Evolutionary conservation across 176 grass and related monocot genomes (phyloP).

Genomic region (Bolboschoenus planiculmis): DNA sequence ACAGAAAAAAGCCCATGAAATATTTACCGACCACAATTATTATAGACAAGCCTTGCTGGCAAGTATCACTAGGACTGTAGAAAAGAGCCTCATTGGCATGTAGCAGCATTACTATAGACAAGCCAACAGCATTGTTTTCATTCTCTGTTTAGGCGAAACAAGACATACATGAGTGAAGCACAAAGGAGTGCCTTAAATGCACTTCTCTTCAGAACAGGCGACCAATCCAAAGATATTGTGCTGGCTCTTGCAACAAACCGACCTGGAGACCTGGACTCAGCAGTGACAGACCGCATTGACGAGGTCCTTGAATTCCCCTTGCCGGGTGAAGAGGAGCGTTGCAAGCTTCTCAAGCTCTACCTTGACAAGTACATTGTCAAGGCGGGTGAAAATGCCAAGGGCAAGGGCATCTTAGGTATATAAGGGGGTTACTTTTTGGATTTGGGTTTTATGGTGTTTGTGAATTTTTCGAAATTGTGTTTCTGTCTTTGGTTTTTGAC

Average conservation of each 20-base stretch:
- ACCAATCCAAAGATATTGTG: slow-evolving; percentile 92
- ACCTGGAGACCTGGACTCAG: slow-evolving; percentile 88
- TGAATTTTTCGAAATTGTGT: neutral
- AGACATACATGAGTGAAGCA: slow-evolving; percentile 99
- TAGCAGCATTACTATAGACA: neutral
- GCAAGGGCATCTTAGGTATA: slow-evolving; percentile 38
- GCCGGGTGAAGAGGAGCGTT: slow-evolving; percentile 83
- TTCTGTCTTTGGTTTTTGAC: neutral
- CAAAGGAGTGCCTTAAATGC: slow-evolving; percentile 98
- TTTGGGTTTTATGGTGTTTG: neutral
- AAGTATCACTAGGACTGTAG: neutral
- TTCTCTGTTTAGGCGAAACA: slow-evolving; percentile 66
- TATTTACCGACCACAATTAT: neutral
- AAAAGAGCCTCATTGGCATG: neutral
- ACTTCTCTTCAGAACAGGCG: slow-evolving; percentile 92
- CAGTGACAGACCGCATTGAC: slow-evolving; percentile 82
- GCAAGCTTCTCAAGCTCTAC: slow-evolving; percentile 79
- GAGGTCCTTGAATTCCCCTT: slow-evolving; percentile 94
- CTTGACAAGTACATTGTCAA: slow-evolving; percentile 86
- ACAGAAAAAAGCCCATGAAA: no score
- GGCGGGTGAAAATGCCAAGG: slow-evolving; percentile 43
- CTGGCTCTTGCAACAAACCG: slow-evolving; percentile 95
- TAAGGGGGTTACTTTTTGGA: neutral
- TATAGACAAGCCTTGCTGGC: neutral
- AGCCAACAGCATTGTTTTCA: neutral